Evolutionary conservation across 345 rosid species (phyloP), one percentile per base, ranked within the genome.

Genomic region (Conringia planisiliqua): DNA sequence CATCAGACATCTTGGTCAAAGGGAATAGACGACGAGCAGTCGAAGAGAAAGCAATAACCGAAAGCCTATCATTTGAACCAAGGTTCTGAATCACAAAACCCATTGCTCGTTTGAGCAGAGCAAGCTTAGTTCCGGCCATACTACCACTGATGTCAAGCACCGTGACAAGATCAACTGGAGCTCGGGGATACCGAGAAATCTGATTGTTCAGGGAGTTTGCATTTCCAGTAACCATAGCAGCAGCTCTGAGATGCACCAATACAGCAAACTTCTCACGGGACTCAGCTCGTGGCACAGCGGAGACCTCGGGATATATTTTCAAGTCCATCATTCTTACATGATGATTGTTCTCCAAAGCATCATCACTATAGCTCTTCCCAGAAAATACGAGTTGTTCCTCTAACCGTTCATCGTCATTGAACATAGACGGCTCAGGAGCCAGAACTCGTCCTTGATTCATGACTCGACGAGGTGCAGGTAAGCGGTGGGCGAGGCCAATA

Each of bases 101-200:
- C 99, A 92, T 92, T 6, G 99, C 99, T 22, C 98, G 87, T 87
- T 96, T 96, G 4, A 96, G 86, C 79, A 96, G 73, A 44, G 97
- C 99, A 24, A 96, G 86, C 83, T 92, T 96, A 40, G 97, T 96
- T 48, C 99, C 99, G 0, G 99, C 94, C 98, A 96, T 96, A 83
- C 99, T 96, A 38, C 98, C 98, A 65, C 99, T 96, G 72, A 87
- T 83, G 75, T 96, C 99, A 72, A 96, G 98, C 26, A 92, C 95
- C 0, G 97, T 92, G 48, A 96, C 98, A 42, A 92, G 83, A 75
- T 96, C 99, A 73, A 96, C 68, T 0, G 96, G 88, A 61, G 92
- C 92, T 60, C 97, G 90, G 0, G 89, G 87, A 80, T 74, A 73
- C 35, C 40, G 86, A 40, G 84, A 76, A 42, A 77, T 67, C 67